Conservation (phyloP, 371 early-diverging fungal species). For the Fennellomyces sp. region DNA sequence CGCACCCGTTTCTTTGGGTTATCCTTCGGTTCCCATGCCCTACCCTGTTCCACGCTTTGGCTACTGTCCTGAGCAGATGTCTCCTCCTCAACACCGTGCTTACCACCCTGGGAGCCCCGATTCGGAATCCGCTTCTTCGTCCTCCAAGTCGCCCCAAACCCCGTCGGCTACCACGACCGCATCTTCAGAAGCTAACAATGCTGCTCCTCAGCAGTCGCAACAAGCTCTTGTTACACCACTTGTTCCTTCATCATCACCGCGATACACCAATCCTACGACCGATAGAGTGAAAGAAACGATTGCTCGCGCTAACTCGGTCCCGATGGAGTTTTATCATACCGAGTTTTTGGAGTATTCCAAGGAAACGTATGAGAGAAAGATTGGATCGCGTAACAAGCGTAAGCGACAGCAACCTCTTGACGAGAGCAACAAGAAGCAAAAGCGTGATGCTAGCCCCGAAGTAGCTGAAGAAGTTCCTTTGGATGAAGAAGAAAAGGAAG, state of each 20-base stretch:
- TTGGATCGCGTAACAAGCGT: constrained; percentile 38
- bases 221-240: constrained; percentile 12
- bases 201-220: background rate
- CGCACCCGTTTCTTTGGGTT: constrained; percentile 15
- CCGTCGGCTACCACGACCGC: constrained; percentile 11
- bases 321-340: constrained; percentile 53
- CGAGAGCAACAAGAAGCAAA: constrained; percentile 3
- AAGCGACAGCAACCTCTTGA: constrained; percentile 25
- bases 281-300: constrained; percentile 54
- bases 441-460: no score
- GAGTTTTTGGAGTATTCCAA: constrained; percentile 53
- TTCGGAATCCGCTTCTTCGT: constrained; percentile 33
- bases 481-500: constrained; percentile 16
- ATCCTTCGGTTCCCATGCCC: constrained; percentile 21
- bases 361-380: constrained; percentile 48
- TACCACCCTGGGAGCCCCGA: constrained; percentile 34
- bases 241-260: constrained; percentile 14
- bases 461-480: background rate
- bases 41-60: constrained; percentile 29
- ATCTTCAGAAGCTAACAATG: constrained; percentile 1
- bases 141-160: constrained; percentile 20
- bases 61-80: constrained; percentile 26
- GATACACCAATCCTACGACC: constrained; percentile 28
- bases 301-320: constrained; percentile 47
- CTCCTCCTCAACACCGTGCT: constrained; percentile 3